phyloP scores from a whole-genome alignment of 306 rosid species.

The Medicago arabica region DNA sequence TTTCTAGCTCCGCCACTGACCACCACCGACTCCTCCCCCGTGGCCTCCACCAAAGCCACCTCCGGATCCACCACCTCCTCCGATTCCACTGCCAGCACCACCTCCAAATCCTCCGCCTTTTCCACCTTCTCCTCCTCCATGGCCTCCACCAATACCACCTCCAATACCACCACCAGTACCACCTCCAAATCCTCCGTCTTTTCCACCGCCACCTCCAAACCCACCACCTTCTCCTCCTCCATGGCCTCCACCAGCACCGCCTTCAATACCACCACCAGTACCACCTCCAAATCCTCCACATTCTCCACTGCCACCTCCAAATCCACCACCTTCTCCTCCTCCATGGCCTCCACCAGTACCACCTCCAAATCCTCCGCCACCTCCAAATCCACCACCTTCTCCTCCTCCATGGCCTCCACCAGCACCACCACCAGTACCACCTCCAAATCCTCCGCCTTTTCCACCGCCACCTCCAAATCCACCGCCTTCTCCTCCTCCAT shows the following conservation, averaged over 20 bases:
- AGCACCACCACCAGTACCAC: not conserved
- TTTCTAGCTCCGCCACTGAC: not conserved
- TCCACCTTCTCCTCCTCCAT: not conserved
- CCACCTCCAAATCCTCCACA: not conserved
- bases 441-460: not conserved
- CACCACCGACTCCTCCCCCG: not conserved
- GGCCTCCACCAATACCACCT: no score
- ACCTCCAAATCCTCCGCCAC: not conserved
- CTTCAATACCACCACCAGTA: not conserved
- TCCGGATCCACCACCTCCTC: not conserved
- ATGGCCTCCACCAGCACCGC: not conserved
- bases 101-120: not conserved
- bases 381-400: not conserved
- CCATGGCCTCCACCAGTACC: not conserved
- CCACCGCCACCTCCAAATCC: not conserved
- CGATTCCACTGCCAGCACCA: not conserved
- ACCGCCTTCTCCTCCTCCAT: not conserved
- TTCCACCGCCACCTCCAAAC: not conserved
- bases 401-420: constrained; percentile 7
- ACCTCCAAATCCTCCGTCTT: not conserved
- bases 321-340: not conserved
- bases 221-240: not conserved
- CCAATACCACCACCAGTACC: not conserved
- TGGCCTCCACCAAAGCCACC: not conserved
- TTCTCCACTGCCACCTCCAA: no score